Base-by-base conservation (phyloP, 768 basidiomycete genomes). In the Tylopilus rubrobrunneus region DNA sequence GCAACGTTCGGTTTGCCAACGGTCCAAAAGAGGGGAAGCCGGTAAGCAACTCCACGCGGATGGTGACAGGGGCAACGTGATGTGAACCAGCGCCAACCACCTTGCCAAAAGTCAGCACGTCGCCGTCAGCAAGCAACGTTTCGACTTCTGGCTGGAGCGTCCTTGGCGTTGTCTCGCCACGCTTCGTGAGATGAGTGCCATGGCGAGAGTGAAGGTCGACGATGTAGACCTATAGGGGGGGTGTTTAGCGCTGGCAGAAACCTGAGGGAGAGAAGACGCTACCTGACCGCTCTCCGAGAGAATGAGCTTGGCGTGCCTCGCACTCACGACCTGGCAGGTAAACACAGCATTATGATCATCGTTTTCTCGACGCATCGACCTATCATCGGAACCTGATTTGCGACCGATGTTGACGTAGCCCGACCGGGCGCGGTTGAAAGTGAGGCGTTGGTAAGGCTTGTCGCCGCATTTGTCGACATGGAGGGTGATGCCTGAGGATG, bases 91-190 rank as follows among this genome's bases (percentile, higher is more conserved):
- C 78, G 36, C 83, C 85, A 1, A 92, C 89, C 6, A 77, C 72
- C 71, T 90, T 91, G 60, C 89, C 89, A 62, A 92, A 88, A 2
- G 87, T 90, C 53, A 92, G 60, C 31, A 80, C 67, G 63, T 90
- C 89, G 55, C 86, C 87, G 62, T 89, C 82, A 40, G 74, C 63
- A 45, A 92, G 80, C 37, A 74, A 63, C 31, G 76, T 78, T 28
- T 85, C 79, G 7, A 76, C 73, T 59, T 86, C 83, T 14, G 85
- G 74, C 43, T 72, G 70, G 21, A 91, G 71, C 55, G 65, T 73
- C 62, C 65, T 80, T 1, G 82, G 73, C 10, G 73, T 59, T 1
- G 70, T 56, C 46, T 87, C 84, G 31, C 76, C 78, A 36, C 73
- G 68, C 58, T 79, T 80, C 56, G 78, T 74, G 49, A 91, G 65